phyloP scores from a whole-genome alignment of 495 filamentous ascomycete genomes.

The Pseudoneurospora amorphoporcata region DNA sequence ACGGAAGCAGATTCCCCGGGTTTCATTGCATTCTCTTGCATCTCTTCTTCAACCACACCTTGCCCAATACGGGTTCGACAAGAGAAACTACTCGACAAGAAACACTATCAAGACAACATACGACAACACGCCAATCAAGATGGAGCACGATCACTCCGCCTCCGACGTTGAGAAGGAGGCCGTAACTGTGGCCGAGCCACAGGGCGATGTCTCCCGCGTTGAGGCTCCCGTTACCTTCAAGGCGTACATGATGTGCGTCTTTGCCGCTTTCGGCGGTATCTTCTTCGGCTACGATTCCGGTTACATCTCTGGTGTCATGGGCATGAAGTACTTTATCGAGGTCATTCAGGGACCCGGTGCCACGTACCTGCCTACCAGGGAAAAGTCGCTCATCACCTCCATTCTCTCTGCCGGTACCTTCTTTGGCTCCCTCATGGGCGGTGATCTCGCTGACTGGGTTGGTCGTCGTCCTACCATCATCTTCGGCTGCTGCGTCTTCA shows the following conservation, averaged over 20 bases:
- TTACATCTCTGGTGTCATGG: conserved; percentile 52
- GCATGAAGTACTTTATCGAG: conserved; percentile 43
- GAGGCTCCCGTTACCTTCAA: conserved; percentile 55
- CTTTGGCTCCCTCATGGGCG: conserved; percentile 61
- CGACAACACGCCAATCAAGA: background rate
- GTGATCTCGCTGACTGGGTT: conserved; percentile 56
- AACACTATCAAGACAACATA: background rate
- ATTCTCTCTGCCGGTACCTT: conserved; percentile 51
- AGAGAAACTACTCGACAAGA: background rate
- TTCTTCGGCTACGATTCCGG: conserved; percentile 57
- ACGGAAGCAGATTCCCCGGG: background rate
- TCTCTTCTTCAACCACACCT: background rate
- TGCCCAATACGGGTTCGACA: background rate
- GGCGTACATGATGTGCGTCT: conserved; percentile 58
- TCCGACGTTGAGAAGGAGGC: conserved; percentile 9
- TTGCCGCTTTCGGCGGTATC: conserved; percentile 58
- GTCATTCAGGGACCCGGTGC: conserved; percentile 32
- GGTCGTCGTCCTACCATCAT: conserved; percentile 62
- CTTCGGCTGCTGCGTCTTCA: conserved; percentile 51
- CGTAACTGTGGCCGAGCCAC: conserved; percentile 5
- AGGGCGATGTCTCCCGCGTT: conserved; percentile 33
- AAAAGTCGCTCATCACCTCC: conserved; percentile 61
- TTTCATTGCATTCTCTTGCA: background rate
- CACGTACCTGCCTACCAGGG: conserved; percentile 12
- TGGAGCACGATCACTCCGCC: conserved; percentile 6